A percentile compares a stretch with the other conserved stretches of the same genome.
Conservation (phyloP, 106 monocot genomes). For the Dendrobium huoshanense region DNA sequence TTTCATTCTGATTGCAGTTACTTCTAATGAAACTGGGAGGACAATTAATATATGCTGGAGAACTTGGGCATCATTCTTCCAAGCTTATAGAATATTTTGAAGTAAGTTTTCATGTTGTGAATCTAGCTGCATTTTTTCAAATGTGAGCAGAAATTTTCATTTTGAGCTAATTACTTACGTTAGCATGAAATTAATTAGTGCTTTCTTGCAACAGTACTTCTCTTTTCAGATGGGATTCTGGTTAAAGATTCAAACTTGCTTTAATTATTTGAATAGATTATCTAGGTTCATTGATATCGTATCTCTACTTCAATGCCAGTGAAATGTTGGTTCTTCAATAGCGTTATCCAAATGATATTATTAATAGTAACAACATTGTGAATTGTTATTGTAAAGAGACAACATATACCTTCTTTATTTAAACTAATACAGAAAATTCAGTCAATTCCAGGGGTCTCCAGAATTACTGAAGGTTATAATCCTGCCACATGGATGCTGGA, state of each 20-base stretch:
- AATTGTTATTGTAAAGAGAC: background rate
- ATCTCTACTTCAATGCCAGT: background rate
- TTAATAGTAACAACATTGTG: background rate
- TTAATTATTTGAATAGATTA: background rate
- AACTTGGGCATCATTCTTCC: slow-evolving; percentile 57
- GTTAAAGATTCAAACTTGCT: background rate
- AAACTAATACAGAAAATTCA: slow-evolving; percentile 15
- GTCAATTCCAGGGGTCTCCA: slow-evolving; percentile 72
- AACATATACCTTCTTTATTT: background rate
- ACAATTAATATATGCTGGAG: slow-evolving; percentile 77
- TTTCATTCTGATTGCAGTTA: slow-evolving; percentile 32
- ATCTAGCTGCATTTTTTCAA: background rate
- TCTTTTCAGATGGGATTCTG: background rate
- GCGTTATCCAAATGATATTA: background rate
- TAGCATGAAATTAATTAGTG: background rate
- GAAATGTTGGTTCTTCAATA: background rate
- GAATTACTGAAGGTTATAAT: slow-evolving; percentile 67
- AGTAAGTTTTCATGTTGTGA: slow-evolving; percentile 31
- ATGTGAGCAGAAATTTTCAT: background rate
- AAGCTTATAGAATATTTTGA: slow-evolving; percentile 83
- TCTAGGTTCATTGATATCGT: background rate
- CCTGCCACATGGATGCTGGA: slow-evolving; percentile 99
- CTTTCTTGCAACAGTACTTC: background rate
- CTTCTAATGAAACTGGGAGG: slow-evolving; percentile 83
- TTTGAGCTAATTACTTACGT: background rate